Evolutionary conservation across 2,329 filamentous ascomycete species (phyloP).

Genomic region (Trichothecium roseum): DNA sequence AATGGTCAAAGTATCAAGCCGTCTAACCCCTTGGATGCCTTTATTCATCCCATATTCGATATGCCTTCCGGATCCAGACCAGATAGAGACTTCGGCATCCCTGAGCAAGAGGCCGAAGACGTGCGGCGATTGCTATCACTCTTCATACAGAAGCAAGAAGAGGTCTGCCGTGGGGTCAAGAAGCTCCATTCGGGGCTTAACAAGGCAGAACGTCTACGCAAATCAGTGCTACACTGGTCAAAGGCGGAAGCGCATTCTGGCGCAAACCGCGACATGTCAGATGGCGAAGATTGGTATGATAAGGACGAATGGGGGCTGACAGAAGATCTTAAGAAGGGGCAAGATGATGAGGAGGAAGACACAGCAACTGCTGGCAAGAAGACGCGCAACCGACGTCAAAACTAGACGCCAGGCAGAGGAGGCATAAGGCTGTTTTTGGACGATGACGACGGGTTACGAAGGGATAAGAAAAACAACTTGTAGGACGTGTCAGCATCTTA

Average conservation of each 20-base stretch:
- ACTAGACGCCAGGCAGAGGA: too few species aligned
- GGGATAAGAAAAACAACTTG: too few species aligned
- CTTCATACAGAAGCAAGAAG: conserved; percentile 80
- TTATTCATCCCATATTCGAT: conserved; percentile 65
- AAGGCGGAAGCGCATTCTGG: conserved; percentile 68
- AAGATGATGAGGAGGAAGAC: conserved; percentile 75
- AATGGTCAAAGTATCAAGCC: not conserved
- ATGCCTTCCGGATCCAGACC: conserved; percentile 51
- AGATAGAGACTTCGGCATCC: conserved; percentile 63
- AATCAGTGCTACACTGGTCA: conserved; percentile 62
- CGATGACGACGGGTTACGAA: too few species aligned
- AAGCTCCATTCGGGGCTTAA: conserved; percentile 61
- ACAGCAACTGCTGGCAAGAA: conserved; percentile 47
- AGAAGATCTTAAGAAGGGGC: conserved; percentile 69
- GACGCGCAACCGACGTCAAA: conserved; percentile 42
- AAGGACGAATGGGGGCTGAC: conserved; percentile 67
- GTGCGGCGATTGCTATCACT: conserved; percentile 62
- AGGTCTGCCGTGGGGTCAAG: conserved; percentile 62
- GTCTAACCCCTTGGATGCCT: conserved; percentile 15
- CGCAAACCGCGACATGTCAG: conserved; percentile 63
- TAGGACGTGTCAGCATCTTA: too few species aligned
- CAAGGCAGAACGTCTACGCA: conserved; percentile 60
- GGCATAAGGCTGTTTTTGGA: too few species aligned
- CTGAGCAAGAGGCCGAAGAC: conserved; percentile 66
- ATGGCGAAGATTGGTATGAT: conserved; percentile 86